A percentile compares a stretch with the other conserved stretches of the same genome.
These are phyloP conservation scores for Fusarium udum DNA, from an alignment of 2,329 filamentous ascomycete genomes.

Conservation along the genomic window DNA sequence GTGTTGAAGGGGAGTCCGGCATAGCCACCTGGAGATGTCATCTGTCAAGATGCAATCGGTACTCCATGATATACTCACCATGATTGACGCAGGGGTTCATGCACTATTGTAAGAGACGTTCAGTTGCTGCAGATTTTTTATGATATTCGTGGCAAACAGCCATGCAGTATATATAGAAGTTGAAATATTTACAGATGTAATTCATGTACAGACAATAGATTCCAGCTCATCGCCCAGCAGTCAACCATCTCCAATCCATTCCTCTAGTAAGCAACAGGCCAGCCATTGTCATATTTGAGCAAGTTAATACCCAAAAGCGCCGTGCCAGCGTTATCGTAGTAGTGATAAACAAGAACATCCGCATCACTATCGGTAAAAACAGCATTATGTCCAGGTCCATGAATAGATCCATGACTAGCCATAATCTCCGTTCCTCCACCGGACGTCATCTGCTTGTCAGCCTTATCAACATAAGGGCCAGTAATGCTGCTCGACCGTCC, in stretches of 20 bases:
- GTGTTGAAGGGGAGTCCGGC: not conserved
- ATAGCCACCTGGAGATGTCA: too few species aligned
- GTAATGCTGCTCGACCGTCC: constrained; percentile 44
- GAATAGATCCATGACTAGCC: constrained; percentile 42
- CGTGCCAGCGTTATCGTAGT: constrained; percentile 40
- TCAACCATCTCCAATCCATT: rapidly evolving
- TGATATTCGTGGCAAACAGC: not conserved
- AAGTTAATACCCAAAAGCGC: constrained; percentile 46
- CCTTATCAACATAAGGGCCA: constrained; percentile 43
- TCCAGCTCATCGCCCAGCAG: not conserved
- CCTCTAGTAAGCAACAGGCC: constrained; percentile 45
- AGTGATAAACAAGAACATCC: constrained; percentile 47
- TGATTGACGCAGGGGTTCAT: rapidly evolving
- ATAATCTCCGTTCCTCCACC: constrained; percentile 46
- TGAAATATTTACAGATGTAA: constrained; percentile 11
- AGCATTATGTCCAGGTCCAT: constrained; percentile 46
- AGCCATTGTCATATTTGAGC: constrained; percentile 43
- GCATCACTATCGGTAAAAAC: constrained; percentile 46
- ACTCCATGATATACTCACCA: too few species aligned
- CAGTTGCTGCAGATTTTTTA: not conserved
- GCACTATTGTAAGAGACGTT: rapidly evolving
- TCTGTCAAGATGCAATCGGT: too few species aligned
- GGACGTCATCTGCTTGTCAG: constrained; percentile 39
- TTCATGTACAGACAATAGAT: constrained; percentile 1
- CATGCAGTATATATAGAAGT: not conserved